phyloP scores from a whole-genome alignment of 257 asterid genomes.

The Ophiorrhiza pumila region DNA sequence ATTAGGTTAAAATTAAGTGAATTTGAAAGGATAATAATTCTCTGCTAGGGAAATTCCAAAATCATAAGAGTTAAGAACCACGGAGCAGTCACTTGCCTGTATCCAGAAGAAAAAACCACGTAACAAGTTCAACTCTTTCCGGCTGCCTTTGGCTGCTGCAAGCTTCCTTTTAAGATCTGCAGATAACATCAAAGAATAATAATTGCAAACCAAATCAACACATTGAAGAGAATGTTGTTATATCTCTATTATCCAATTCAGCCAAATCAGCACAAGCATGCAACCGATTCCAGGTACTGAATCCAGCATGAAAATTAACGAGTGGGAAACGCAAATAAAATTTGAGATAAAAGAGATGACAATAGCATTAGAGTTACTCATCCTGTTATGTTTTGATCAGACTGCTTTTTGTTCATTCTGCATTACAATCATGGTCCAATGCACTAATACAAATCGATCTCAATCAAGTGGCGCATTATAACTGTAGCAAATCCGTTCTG shows the following conservation, averaged over 20 bases:
- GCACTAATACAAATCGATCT: neutral
- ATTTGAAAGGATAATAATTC: neutral
- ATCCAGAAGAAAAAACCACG: slow-evolving; percentile 64
- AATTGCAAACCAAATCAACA: neutral
- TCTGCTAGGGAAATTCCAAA: neutral
- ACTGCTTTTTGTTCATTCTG: neutral
- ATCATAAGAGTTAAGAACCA: neutral
- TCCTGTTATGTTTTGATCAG: neutral
- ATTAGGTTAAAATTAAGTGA: neutral
- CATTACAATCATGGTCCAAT: neutral
- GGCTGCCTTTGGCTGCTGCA: neutral
- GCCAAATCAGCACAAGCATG: slow-evolving; percentile 3
- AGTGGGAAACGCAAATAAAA: neutral
- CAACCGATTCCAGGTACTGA: too few relatives aligned
- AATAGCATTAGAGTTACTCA: neutral
- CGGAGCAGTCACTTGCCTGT: slow-evolving; percentile 27
- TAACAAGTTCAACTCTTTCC: slow-evolving; percentile 30
- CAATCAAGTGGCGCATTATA: neutral
- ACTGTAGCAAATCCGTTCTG: neutral
- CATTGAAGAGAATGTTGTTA: neutral
- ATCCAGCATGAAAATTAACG: neutral
- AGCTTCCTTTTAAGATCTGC: slow-evolving; percentile 34
- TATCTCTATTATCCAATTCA: neutral
- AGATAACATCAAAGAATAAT: neutral
- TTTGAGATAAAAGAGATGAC: neutral